Conservation (phyloP, 169 alveolate species). For the Cryptosporidium xiaoi region DNA sequence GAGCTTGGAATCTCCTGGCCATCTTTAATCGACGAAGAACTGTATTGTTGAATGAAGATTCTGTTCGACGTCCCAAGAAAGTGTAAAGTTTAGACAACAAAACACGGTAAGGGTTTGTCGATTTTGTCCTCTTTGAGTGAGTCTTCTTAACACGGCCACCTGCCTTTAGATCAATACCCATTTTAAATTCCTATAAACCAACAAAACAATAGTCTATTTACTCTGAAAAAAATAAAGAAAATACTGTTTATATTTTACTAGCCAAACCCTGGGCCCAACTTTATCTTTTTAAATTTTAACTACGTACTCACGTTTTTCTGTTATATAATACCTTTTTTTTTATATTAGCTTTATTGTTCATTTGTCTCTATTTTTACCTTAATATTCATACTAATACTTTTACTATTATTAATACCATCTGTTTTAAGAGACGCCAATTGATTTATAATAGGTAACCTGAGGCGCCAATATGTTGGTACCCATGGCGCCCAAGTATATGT, state of each 20-base stretch:
- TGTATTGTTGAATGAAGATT: slow-evolving; percentile 91
- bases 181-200: slow-evolving; percentile 45
- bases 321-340: background rate
- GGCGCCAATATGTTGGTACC: too few relatives aligned
- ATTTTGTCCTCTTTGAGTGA: slow-evolving; percentile 88
- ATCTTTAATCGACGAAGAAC: slow-evolving; percentile 91
- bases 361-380: slow-evolving; percentile 38
- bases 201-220: slow-evolving; percentile 14
- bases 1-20: slow-evolving; percentile 93
- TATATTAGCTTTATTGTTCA: slow-evolving; percentile 3
- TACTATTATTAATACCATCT: background rate
- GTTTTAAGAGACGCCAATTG: slow-evolving; percentile 50
- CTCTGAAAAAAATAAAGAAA: slow-evolving; percentile 1
- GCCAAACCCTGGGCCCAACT: background rate
- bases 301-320: background rate
- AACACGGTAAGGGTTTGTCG: slow-evolving; percentile 90
- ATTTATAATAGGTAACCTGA: too few relatives aligned
- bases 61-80: slow-evolving; percentile 94
- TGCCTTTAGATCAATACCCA: slow-evolving; percentile 91
- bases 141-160: slow-evolving; percentile 91
- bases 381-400: too few relatives aligned
- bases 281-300: background rate
- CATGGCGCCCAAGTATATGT: too few relatives aligned
- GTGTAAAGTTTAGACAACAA: slow-evolving; percentile 85
- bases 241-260: background rate